Evolutionary conservation across 164 flowering plant species (phyloP).

Genomic region (Annona squamosa): DNA sequence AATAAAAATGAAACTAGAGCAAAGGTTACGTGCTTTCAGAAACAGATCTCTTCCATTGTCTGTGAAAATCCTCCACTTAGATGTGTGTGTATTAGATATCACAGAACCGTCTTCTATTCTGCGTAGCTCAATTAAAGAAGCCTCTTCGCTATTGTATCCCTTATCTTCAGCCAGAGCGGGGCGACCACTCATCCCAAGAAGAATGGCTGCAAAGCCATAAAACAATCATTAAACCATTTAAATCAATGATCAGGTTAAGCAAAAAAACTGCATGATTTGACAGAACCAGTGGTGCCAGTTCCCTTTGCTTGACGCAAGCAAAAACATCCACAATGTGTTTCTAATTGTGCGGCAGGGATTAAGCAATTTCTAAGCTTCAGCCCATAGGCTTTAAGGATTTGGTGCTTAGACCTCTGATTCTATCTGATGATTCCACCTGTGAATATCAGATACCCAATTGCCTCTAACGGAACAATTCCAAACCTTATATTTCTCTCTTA

Average conservation of each 20-base stretch:
- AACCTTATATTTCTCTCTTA: neutral
- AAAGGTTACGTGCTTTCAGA: conserved; percentile 37
- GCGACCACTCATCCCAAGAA: conserved; percentile 36
- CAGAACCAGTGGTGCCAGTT: neutral
- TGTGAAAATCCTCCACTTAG: conserved; percentile 87
- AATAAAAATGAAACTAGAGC: conserved; percentile 5
- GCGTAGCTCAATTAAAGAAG: conserved; percentile 30
- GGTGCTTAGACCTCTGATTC: neutral
- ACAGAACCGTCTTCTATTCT: conserved; percentile 81
- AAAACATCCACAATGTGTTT: neutral
- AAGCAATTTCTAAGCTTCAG: neutral
- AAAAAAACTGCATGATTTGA: neutral
- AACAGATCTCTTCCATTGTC: conserved; percentile 73
- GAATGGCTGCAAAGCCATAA: conserved; percentile 33
- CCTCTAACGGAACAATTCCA: neutral
- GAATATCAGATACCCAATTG: neutral
- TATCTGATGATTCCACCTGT: neutral
- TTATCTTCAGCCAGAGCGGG: conserved; percentile 57
- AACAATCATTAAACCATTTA: neutral
- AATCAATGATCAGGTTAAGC: neutral
- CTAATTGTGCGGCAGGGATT: neutral
- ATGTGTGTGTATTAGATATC: conserved; percentile 74
- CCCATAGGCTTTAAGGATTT: neutral
- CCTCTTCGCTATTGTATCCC: conserved; percentile 29
- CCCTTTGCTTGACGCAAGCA: neutral